Percentiles rank a stretch among this genome's conserved stretches.
These are phyloP conservation scores for Candida jianshihensis DNA, from an alignment of 805 yeast genomes.

Conservation along the genomic window DNA sequence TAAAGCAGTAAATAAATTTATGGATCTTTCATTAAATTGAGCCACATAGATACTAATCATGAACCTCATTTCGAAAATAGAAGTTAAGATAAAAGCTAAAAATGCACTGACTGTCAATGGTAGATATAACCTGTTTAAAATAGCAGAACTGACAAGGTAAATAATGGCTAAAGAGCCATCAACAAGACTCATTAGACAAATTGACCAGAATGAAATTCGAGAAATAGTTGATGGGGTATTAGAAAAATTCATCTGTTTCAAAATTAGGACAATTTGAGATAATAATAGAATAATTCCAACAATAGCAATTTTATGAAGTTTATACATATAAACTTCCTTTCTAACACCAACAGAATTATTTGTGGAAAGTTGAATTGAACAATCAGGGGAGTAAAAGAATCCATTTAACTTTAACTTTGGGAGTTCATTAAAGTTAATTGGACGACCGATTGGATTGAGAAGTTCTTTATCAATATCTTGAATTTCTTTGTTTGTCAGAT, in stretches of 20 bases:
- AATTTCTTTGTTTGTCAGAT: slow-evolving; percentile 44
- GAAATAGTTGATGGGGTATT: slow-evolving; percentile 78
- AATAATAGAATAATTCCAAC: slow-evolving; percentile 17
- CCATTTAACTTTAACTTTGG: slow-evolving; percentile 57
- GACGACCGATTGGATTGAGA: slow-evolving; percentile 69
- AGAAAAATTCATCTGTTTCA: slow-evolving; percentile 61
- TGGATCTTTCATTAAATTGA: slow-evolving; percentile 64
- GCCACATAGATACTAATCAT: slow-evolving; percentile 59
- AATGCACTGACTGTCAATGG: slow-evolving; percentile 67
- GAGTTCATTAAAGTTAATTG: slow-evolving; percentile 40
- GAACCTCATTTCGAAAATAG: slow-evolving; percentile 70
- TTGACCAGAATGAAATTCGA: slow-evolving; percentile 61
- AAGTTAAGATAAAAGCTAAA: slow-evolving; percentile 59
- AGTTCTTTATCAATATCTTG: slow-evolving; percentile 66
- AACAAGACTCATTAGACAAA: slow-evolving; percentile 53
- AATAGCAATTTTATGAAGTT: slow-evolving; percentile 13
- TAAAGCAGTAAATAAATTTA: slow-evolving; percentile 59
- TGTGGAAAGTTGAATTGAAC: slow-evolving; percentile 53
- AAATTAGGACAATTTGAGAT: slow-evolving; percentile 26
- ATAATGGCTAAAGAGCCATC: slow-evolving; percentile 68
- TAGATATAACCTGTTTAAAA: slow-evolving; percentile 51
- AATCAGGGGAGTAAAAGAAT: slow-evolving; percentile 80
- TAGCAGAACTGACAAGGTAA: slow-evolving; percentile 50
- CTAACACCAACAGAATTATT: slow-evolving; percentile 45
- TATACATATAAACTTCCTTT: slow-evolving; percentile 36